A percentile compares a stretch with the other conserved stretches of the same genome.
Conservation (phyloP, 306 rosid genomes). For the Trichosanthes cucumerina region DNA sequence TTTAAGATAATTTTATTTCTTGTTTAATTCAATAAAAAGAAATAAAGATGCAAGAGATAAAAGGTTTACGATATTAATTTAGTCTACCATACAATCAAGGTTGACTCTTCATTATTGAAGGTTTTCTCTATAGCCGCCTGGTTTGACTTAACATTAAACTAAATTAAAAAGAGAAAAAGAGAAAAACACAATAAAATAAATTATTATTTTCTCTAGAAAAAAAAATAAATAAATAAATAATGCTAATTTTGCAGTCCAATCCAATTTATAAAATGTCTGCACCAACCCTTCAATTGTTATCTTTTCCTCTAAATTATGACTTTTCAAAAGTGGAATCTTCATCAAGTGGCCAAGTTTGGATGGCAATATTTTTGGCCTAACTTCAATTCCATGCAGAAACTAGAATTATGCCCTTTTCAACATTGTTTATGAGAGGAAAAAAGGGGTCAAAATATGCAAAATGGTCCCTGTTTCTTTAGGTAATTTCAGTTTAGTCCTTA, state of each 20-base stretch:
- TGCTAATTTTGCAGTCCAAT: background rate
- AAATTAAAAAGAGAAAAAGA: background rate
- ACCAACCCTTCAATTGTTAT: background rate
- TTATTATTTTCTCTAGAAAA: background rate
- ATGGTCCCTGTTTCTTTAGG: background rate
- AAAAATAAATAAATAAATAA: too few species aligned
- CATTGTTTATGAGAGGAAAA: background rate
- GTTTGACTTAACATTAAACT: background rate
- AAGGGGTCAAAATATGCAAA: background rate
- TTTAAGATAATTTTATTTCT: too few species aligned
- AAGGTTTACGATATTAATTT: too few species aligned
- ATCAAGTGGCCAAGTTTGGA: background rate
- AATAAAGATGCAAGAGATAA: too few species aligned
- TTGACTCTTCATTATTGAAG: background rate
- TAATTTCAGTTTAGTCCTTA: background rate
- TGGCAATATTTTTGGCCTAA: background rate
- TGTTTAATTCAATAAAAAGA: too few species aligned
- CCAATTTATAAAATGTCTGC: background rate
- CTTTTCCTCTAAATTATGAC: background rate
- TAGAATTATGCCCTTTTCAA: background rate
- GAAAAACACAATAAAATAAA: background rate
- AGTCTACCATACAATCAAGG: background rate
- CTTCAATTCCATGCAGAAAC: background rate
- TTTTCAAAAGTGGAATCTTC: background rate
- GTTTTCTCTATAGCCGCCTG: background rate